Evolutionary conservation across 2,329 filamentous ascomycete genomes (phyloP), one percentile per base, ranked within the genome.

Genomic region (Claviceps monticola): DNA sequence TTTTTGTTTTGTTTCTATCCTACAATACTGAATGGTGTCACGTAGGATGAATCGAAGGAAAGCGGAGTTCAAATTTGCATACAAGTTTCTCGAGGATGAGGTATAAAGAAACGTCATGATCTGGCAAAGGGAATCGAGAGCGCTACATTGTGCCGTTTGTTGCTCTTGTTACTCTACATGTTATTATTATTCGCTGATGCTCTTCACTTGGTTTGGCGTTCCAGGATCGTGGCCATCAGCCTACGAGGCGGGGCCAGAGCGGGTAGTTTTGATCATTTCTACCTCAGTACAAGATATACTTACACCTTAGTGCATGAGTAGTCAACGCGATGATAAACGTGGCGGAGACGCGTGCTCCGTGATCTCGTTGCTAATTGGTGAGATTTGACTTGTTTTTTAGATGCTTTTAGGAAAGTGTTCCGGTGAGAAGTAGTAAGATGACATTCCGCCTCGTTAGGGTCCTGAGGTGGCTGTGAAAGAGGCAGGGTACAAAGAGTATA

Each of bases 11-110:
- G 48, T 46, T 48, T 19, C 46, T 36, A 19, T 26, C 50, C 58
- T 34, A 34, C 29, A 34, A 60, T 50, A 64, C 57, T 55, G 34
- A 29, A 37, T 23, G 16, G n/a, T 34, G 29, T 21, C 17, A 16
- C 55, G 41, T 63, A 96, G 91, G 91, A 97, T 97, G 91, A 97
- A 97, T 69, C 86, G 91, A 59, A 77, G 91, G 66, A 96, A 97
- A 74, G 90, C 88, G 52, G 91, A 97, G 68, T 97, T 97, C 75
- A 94, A 95, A 71, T 97, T 97, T 70, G 86, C 88, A 54, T 97
- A 97, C 75, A 95, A 95, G 71, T 97, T 93, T 71, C 78, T 97
- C 59, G 91, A 97, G 69, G 91, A 97, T 65, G 91, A 96, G 69
- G 79, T 95, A 62, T 84, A 50, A 13, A 36, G 9, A 34, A 14